These are phyloP conservation scores for Macrotyloma uniflorum DNA, from an alignment of 306 rosid genomes.

Conservation along the genomic window DNA sequence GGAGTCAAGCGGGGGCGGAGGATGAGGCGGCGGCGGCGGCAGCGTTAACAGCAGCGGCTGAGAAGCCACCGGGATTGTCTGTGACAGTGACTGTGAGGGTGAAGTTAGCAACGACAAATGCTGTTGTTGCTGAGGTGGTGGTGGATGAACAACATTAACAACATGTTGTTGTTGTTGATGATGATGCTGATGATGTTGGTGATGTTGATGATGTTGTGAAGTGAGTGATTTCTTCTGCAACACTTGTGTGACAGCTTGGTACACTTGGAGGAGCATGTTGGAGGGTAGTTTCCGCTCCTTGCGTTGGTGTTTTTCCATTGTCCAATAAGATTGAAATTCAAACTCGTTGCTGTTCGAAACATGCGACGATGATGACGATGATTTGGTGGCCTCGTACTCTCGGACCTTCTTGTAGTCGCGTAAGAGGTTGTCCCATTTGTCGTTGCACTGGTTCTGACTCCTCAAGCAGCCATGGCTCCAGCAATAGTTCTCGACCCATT, in stretches of 20 bases:
- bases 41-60: neutral
- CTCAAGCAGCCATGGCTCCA: slow-evolving; percentile 52
- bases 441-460: slow-evolving; percentile 60
- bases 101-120: neutral
- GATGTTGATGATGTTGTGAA: neutral
- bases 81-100: neutral
- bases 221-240: slow-evolving; percentile 35
- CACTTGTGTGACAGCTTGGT: slow-evolving; percentile 47
- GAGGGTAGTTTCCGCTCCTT: slow-evolving; percentile 48
- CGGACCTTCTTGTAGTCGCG: slow-evolving; percentile 57
- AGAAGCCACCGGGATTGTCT: neutral
- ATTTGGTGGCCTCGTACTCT: slow-evolving; percentile 42
- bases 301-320: slow-evolving; percentile 44
- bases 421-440: slow-evolving; percentile 58
- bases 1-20: neutral
- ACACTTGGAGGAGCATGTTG: slow-evolving; percentile 44
- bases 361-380: neutral
- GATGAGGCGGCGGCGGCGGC: neutral
- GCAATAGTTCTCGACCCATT: slow-evolving; percentile 63
- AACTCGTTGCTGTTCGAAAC: neutral
- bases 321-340: slow-evolving; percentile 45
- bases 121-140: neutral
- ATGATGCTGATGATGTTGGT: neutral
- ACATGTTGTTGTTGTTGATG: neutral
- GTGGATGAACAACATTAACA: neutral